Percentiles rank a stretch among this genome's conserved stretches.
Evolutionary conservation across 2,329 filamentous ascomycete species (phyloP).

Genomic region (Pseudonectria foliicola): DNA sequence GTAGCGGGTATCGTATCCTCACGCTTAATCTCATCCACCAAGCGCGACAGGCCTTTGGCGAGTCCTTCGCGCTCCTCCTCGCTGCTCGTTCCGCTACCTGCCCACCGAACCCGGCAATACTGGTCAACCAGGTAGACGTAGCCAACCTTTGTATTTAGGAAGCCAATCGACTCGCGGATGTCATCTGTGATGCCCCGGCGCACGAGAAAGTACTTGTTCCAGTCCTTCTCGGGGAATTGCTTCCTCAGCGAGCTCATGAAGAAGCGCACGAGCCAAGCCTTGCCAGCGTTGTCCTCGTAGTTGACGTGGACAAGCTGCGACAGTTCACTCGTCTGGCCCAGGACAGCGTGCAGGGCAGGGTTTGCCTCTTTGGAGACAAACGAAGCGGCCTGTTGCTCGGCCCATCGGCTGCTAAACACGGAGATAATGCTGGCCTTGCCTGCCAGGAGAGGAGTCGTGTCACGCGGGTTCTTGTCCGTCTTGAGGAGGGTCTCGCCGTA

Average conservation of each 20-base stretch:
- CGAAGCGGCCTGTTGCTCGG: conserved; percentile 66
- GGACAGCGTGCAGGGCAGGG: conserved; percentile 56
- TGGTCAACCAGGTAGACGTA: conserved; percentile 89
- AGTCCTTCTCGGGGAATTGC: conserved; percentile 43
- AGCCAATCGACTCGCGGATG: conserved; percentile 55
- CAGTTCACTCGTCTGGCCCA: conserved; percentile 45
- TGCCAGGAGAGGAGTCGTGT: conserved; percentile 69
- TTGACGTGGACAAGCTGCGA: conserved; percentile 84
- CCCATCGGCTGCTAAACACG: conserved; percentile 80
- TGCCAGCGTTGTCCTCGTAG: conserved; percentile 72
- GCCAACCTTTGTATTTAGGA: conserved; percentile 86
- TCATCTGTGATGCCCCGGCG: conserved; percentile 51
- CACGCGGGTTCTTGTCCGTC: conserved; percentile 38
- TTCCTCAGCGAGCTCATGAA: conserved; percentile 49
- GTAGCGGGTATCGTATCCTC: conserved; percentile 26
- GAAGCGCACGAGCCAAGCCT: conserved; percentile 49
- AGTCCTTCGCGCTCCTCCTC: conserved; percentile 61
- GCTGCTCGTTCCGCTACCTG: conserved; percentile 66
- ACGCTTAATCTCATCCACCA: conserved; percentile 52
- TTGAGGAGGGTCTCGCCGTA: conserved; percentile 68
- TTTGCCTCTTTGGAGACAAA: conserved; percentile 64
- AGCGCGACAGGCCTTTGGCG: conserved; percentile 53
- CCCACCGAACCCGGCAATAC: conserved; percentile 88
- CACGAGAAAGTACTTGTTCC: conserved; percentile 56
- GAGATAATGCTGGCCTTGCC: conserved; percentile 73